Percentiles rank a stretch among this genome's conserved stretches.
These are phyloP conservation scores for Phytophthora pistaciae DNA, from an alignment of 352 stramenopile genomes.

Conservation along the genomic window DNA sequence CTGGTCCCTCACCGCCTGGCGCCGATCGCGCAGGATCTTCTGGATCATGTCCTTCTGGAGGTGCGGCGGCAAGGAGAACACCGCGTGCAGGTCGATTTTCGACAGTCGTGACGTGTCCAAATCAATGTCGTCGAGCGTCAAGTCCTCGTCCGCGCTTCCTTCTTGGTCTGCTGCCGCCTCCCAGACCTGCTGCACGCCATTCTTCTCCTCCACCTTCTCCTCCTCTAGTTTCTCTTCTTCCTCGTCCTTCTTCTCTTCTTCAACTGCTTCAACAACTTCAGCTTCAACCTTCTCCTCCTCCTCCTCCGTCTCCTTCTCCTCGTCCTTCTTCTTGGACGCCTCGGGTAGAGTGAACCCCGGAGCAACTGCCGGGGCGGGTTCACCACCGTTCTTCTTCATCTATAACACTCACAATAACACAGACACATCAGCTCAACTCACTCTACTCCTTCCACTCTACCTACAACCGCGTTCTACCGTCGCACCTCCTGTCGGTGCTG, in stretches of 20 bases:
- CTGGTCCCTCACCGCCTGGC: slow-evolving; percentile 92
- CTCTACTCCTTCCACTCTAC: slow-evolving; percentile 1
- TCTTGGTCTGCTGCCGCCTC: slow-evolving; percentile 36
- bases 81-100: slow-evolving; percentile 85
- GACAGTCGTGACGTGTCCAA: slow-evolving; percentile 63
- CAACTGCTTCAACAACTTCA: slow-evolving; percentile 1
- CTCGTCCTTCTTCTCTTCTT: not conserved
- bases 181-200: slow-evolving; percentile 18
- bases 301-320: not conserved
- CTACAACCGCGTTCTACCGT: slow-evolving; percentile 20
- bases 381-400: slow-evolving; percentile 67
- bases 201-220: slow-evolving; percentile 20
- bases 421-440: not conserved
- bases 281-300: not conserved
- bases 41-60: slow-evolving; percentile 95
- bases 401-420: slow-evolving; percentile 21
- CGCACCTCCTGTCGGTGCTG: slow-evolving; percentile 52
- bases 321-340: slow-evolving; percentile 10
- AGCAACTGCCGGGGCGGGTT: slow-evolving; percentile 48
- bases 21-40: slow-evolving; percentile 87
- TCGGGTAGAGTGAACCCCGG: slow-evolving; percentile 65
- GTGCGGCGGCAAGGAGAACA: slow-evolving; percentile 90
- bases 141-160: slow-evolving; percentile 33
- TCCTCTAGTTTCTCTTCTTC: slow-evolving; percentile 14
- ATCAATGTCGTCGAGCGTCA: slow-evolving; percentile 73